These are phyloP conservation scores for Coffea canephora DNA, from an alignment of 257 asterid genomes.

Conservation along the genomic window DNA sequence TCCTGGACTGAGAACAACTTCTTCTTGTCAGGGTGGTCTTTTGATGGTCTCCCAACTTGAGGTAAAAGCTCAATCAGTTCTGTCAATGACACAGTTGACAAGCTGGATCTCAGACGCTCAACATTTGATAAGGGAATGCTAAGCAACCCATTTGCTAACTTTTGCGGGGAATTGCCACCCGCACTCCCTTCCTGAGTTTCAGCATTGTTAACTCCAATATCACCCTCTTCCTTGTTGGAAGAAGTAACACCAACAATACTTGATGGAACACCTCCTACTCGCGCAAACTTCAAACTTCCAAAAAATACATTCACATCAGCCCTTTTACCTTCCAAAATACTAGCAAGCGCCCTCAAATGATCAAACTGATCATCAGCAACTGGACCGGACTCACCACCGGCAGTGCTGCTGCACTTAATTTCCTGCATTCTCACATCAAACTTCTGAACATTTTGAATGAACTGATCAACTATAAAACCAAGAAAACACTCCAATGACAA, in stretches of 20 bases:
- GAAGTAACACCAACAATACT: constrained; percentile 65
- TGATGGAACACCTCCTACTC: constrained; percentile 94
- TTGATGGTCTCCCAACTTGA: constrained; percentile 73
- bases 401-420: constrained; percentile 41
- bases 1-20: constrained; percentile 93
- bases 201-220: constrained; percentile 44
- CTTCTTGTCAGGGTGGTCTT: constrained; percentile 96
- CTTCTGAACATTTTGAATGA: constrained; percentile 57
- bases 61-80: constrained; percentile 91
- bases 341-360: constrained; percentile 52
- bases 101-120: constrained; percentile 80
- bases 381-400: constrained; percentile 25
- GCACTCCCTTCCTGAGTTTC: constrained; percentile 57
- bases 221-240: constrained; percentile 53
- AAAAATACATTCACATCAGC: constrained; percentile 77
- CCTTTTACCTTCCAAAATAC: constrained; percentile 76
- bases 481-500: constrained; percentile 61
- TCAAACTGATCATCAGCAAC: constrained; percentile 45
- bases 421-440: constrained; percentile 52
- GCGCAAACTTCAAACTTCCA: constrained; percentile 79
- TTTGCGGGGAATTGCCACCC: constrained; percentile 59
- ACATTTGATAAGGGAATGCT: constrained; percentile 93
- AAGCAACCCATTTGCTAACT: constrained; percentile 68
- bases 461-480: constrained; percentile 71
- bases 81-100: constrained; percentile 80